Conservation (phyloP, 129 eudicot genomes). For the Helianthus annuus region DNA sequence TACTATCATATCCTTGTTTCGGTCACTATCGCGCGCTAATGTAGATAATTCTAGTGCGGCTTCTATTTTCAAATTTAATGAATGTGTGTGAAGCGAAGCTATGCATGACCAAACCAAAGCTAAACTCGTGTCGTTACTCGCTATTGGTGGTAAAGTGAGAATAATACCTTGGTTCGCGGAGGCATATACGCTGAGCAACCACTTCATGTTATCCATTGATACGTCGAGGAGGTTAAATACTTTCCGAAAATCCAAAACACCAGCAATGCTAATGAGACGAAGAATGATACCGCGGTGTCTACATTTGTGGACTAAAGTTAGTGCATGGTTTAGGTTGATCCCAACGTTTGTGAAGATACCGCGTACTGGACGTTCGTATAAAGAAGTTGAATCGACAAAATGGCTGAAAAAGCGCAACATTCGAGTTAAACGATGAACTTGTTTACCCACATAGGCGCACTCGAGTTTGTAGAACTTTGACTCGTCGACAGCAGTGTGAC, state of each 20-base stretch:
- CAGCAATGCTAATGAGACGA: conserved; percentile 19
- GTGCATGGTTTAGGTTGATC: conserved; percentile 9
- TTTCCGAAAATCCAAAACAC: conserved; percentile 19
- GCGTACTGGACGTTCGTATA: conserved; percentile 31
- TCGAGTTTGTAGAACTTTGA: conserved; percentile 46
- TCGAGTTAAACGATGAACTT: conserved; percentile 10
- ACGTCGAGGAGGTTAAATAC: conserved; percentile 35
- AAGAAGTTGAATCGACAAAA: conserved; percentile 4
- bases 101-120: conserved; percentile 44
- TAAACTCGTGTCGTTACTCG: conserved; percentile 29
- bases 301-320: conserved; percentile 21
- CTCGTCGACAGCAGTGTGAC: conserved; percentile 43
- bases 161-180: conserved; percentile 16
- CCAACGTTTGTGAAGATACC: conserved; percentile 21
- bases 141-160: conserved; percentile 28
- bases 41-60: conserved; percentile 37
- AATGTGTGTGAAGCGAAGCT: conserved; percentile 26
- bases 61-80: conserved; percentile 23
- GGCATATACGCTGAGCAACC: conserved; percentile 40
- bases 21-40: conserved; percentile 54
- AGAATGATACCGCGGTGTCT: conserved; percentile 23
- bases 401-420: conserved; percentile 27
- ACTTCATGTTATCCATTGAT: conserved; percentile 46
- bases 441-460: conserved; percentile 43
- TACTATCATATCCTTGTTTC: conserved; percentile 44